These are phyloP conservation scores for Coemansia asiatica DNA, from an alignment of 192 early-diverging fungal species.

Conservation along the genomic window DNA sequence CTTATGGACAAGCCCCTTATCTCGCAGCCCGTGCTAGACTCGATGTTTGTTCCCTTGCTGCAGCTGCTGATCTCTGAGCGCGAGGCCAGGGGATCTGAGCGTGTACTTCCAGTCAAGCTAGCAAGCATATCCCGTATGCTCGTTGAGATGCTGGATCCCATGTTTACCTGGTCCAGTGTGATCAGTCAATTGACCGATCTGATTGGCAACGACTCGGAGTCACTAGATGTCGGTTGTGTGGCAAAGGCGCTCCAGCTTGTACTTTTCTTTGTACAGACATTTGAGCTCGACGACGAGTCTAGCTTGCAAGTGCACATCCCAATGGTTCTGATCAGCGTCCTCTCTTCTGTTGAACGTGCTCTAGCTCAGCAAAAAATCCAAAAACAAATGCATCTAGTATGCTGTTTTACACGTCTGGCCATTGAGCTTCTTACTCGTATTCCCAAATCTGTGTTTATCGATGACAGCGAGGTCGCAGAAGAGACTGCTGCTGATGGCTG, in stretches of 20 bases:
- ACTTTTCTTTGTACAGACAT: constrained; percentile 69
- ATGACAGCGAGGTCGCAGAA: not conserved
- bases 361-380: constrained; percentile 6
- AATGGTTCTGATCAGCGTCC: constrained; percentile 63
- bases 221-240: not conserved
- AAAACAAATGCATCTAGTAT: constrained; percentile 1
- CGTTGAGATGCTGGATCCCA: constrained; percentile 85
- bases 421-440: constrained; percentile 50
- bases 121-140: constrained; percentile 86
- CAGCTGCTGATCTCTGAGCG: constrained; percentile 62
- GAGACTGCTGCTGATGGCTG: not conserved
- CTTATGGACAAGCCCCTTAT: constrained; percentile 84
- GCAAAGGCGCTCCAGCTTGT: constrained; percentile 59
- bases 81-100: constrained; percentile 12
- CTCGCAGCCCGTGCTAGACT: constrained; percentile 71
- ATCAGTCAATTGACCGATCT: constrained; percentile 56
- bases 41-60: constrained; percentile 72
- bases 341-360: constrained; percentile 37
- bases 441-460: constrained; percentile 31
- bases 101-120: constrained; percentile 53
- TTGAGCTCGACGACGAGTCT: constrained; percentile 82
- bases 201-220: constrained; percentile 27
- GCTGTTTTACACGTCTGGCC: constrained; percentile 44
- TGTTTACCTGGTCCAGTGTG: constrained; percentile 77
- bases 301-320: constrained; percentile 80